These are phyloP conservation scores for Wickerhamia fluorescens DNA, from an alignment of 805 yeast species.

Conservation along the genomic window DNA sequence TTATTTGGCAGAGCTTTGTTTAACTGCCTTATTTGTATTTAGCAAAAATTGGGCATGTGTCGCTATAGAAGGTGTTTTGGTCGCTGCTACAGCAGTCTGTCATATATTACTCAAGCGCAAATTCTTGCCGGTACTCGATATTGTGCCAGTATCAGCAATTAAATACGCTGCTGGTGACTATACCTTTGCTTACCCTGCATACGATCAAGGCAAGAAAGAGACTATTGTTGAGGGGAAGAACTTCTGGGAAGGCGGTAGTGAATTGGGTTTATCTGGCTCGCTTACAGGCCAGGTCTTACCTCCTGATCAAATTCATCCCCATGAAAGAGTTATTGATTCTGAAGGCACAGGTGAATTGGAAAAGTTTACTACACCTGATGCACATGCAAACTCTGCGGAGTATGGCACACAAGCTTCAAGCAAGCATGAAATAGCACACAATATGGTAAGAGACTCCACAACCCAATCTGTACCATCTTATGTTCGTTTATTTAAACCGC, in stretches of 20 bases:
- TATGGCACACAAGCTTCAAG: conserved; percentile 3
- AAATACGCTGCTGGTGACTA: conserved; percentile 39
- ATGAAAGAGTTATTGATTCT: too few relatives aligned
- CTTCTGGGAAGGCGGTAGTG: conserved; percentile 40
- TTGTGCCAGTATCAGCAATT: conserved; percentile 63
- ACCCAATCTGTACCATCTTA: conserved; percentile 19
- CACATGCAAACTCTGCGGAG: conserved; percentile 1
- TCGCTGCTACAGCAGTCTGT: conserved; percentile 49
- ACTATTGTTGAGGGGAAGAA: conserved; percentile 45
- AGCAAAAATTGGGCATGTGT: conserved; percentile 75
- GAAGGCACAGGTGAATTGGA: conserved; percentile 2
- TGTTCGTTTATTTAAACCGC: conserved; percentile 41
- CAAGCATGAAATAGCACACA: neutral
- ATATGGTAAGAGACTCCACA: conserved; percentile 10
- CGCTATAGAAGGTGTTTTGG: conserved; percentile 56
- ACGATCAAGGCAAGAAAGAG: conserved; percentile 61
- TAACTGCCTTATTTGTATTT: conserved; percentile 67
- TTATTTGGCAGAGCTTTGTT: conserved; percentile 64
- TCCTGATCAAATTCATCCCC: conserved; percentile 1
- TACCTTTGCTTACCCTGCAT: conserved; percentile 46
- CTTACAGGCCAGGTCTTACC: conserved; percentile 15
- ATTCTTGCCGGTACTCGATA: conserved; percentile 58
- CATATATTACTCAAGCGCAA: conserved; percentile 54
- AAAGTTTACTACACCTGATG: conserved; percentile 1
- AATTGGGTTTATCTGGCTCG: conserved; percentile 24